These are phyloP conservation scores for Fremontodendron californicum DNA, from an alignment of 345 rosid genomes.

Conservation along the genomic window DNA sequence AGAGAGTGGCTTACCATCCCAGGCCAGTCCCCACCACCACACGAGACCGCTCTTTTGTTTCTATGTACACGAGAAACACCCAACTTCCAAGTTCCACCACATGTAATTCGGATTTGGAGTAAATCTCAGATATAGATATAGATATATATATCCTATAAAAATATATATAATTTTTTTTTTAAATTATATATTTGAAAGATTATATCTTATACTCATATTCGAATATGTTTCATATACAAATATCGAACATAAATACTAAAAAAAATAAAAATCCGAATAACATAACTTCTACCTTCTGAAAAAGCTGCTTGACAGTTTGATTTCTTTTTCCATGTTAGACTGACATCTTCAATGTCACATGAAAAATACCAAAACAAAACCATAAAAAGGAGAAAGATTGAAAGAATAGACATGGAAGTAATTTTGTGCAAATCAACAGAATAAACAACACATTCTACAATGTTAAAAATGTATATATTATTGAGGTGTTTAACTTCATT, in stretches of 20 bases:
- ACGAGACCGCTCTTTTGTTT: neutral
- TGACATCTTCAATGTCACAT: neutral
- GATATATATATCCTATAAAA: too few species aligned
- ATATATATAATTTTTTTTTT: too few species aligned
- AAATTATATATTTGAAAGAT: too few species aligned
- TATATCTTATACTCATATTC: too few species aligned
- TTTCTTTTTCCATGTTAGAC: neutral
- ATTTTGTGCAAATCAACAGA: neutral
- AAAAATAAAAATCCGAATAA: too few species aligned
- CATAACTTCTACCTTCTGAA: too few species aligned
- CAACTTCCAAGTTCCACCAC: too few species aligned
- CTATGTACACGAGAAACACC: too few species aligned
- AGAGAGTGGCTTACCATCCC: neutral
- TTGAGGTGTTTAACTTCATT: neutral
- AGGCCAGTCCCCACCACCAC: neutral
- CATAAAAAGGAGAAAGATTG: neutral
- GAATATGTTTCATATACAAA: too few species aligned
- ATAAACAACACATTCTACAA: neutral
- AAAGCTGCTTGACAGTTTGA: neutral
- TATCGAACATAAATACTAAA: too few species aligned
- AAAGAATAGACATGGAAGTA: neutral
- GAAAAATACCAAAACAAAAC: neutral
- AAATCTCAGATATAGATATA: too few species aligned
- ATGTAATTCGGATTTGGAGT: too few species aligned
- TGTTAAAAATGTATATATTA: neutral